Base-by-base conservation (phyloP, 441 rosid genomes). In the Adansonia grandidieri region DNA sequence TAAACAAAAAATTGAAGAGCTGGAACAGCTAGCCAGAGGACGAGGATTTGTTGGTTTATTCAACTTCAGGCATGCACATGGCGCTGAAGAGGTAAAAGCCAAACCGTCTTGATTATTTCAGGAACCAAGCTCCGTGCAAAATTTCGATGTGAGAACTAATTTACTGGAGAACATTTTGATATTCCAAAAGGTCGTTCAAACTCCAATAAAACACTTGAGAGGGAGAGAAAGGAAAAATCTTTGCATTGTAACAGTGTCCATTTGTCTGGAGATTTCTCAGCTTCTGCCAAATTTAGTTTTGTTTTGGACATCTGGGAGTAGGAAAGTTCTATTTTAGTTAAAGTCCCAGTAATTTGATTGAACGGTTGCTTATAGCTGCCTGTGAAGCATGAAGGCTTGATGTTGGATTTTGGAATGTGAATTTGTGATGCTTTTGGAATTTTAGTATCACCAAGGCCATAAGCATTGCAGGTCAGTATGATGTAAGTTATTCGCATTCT, bases 21-120 rank as follows among this genome's bases (percentile, higher is more conserved):
- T 91, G 2, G 96, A 91, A 82, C 85, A 84, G 75, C 88, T 86
- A 57, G 89, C 90, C 20, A 84, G 76, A 73, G 82, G 83, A 57
- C 89, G 80, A 58, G 90, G 91, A 70, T 81, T 90, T 42, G 24
- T 74, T n/a, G 91, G 91, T 42, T 58, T 89, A 15, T 77, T 89
- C 77, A 62, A 83, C 83, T 65, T 84, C 71, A 85, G 77, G 78
- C 85, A 76, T 68, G 78, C 73, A 15, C 28, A 61, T 76, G 44
- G n/a, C 2, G 0, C 62, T 1, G 82, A 82, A 76, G 77, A 70
- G 75, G 84, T 47, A 20, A 85, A 86, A 47, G 79, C 65, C 28
- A 80, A 79, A 58, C 77, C 84, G 2, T 68, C 57, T n/a, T 86
- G 68, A 78, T 70, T 3, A 32, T 67, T 56, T 13, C 45, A 70